phyloP scores from a whole-genome alignment of 257 asterid species.

The Solanum virginianum region DNA sequence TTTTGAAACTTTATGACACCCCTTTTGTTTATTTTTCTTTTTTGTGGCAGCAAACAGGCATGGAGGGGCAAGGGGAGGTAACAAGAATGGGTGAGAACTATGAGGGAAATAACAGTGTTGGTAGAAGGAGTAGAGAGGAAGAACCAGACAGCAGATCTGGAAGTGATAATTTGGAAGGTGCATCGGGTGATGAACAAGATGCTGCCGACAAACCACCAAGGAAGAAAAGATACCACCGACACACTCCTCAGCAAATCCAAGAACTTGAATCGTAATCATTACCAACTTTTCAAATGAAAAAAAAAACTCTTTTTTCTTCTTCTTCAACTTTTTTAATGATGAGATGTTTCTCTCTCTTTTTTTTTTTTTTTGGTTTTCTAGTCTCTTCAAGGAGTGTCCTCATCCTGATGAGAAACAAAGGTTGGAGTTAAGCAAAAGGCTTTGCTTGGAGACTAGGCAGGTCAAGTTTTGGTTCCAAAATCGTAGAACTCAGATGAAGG shows the following conservation, averaged over 20 bases:
- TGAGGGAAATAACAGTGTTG: slow-evolving; percentile 28
- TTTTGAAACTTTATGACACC: not conserved
- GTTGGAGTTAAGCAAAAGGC: slow-evolving; percentile 78
- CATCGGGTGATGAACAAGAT: slow-evolving; percentile 79
- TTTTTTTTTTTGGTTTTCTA: not conserved
- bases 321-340: not conserved
- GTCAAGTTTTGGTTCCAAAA: slow-evolving; percentile 96
- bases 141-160: slow-evolving; percentile 98
- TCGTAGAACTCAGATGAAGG: slow-evolving; percentile 96
- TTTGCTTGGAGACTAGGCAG: slow-evolving; percentile 67
- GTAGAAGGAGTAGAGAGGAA: slow-evolving; percentile 68
- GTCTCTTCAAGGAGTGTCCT: slow-evolving; percentile 94
- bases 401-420: slow-evolving; percentile 98
- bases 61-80: slow-evolving; percentile 71
- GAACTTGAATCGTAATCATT: slow-evolving; percentile 68
- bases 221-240: slow-evolving; percentile 94
- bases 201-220: slow-evolving; percentile 61
- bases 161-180: slow-evolving; percentile 84
- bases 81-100: slow-evolving; percentile 37
- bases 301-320: not conserved
- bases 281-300: not conserved
- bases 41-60: slow-evolving; percentile 44
- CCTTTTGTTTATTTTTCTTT: not conserved
- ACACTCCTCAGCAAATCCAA: slow-evolving; percentile 98
- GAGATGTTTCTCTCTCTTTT: not conserved